Evolutionary conservation across 176 grass and related monocot species (phyloP), one percentile per base, ranked within the genome.

Genomic region (Zoysia pacifica): DNA sequence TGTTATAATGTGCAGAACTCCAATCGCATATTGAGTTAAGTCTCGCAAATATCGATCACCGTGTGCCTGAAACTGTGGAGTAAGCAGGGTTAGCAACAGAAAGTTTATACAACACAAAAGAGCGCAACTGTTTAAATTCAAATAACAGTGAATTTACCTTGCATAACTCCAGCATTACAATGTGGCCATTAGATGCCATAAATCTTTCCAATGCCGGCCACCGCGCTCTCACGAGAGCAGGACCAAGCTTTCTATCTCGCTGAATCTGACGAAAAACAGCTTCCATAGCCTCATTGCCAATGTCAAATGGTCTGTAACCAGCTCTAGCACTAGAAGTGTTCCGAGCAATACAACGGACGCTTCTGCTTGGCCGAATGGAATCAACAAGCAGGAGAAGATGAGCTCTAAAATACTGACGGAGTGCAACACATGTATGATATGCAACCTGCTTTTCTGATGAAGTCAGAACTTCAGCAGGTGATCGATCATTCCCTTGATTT

Each of bases 1-100:
- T 70, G 96, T 99, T 81, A 93, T 84, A 62, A 95, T 91, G 86
- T 99, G 96, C 76, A 99, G 96, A 82, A 99, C 87, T 62, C 96
- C 96, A 83, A 99, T 89, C 51, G 92, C 90, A 72, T 99, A 99
- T 80, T 95, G 96, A 42, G 92, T 89, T 11, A 99, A 84, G 49
- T 99, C 96, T 82, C 90, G 96, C 65, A 99, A 77, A 81, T 99
- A 99, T 3, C 92, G 81, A 79, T 99, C 96, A 74, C 88, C 73
- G 54, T 89, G 86, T 72, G 90, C 90, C 96, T 99, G 84, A 76
- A 79, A 85, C 59, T 82, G 69, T 42, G 14, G 56, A 43, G 74
- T 20, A 83, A 59, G 84, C 62, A 56, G 74, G 35, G 58, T 81
- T 54, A 79, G 41, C 3, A 82, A 76, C 52, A 76, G 8, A 20